Evolutionary conservation across 2,329 filamentous ascomycete species (phyloP).

Genomic region (Pseudovirgaria hyperparasitica): DNA sequence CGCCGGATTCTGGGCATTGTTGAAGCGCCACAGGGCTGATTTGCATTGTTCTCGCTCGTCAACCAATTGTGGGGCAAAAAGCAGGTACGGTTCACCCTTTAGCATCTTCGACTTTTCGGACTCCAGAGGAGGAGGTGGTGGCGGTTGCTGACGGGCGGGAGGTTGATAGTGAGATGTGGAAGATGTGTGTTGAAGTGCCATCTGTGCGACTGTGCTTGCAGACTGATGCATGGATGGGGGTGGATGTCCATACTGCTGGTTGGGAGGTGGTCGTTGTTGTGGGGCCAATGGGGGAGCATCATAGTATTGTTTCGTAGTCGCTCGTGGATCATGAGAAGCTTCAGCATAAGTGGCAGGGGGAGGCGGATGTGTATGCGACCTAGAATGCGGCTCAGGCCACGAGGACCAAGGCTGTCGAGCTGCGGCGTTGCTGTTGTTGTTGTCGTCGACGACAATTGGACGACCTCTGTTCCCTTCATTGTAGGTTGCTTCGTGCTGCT

Average conservation of each 20-base stretch:
- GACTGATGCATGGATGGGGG: constrained; percentile 13
- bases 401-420: constrained; percentile 12
- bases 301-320: constrained; percentile 2
- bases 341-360: constrained; percentile 8
- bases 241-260: constrained; percentile 18
- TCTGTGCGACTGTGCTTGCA: constrained; percentile 28
- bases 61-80: constrained; percentile 64
- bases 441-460: constrained; percentile 33
- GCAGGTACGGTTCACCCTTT: constrained; percentile 62
- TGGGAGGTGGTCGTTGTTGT: constrained; percentile 17
- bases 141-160: constrained; percentile 11
- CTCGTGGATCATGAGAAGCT: constrained; percentile 8
- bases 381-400: constrained; percentile 12
- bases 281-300: constrained; percentile 5
- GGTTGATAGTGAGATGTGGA: constrained; percentile 9
- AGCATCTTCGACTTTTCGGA: constrained; percentile 90
- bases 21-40: constrained; percentile 72
- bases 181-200: constrained; percentile 20
- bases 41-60: constrained; percentile 78
- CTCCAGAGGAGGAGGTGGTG: constrained; percentile 21
- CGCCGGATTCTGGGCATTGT: constrained; percentile 66
- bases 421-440: constrained; percentile 17
- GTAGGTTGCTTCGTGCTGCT: constrained; percentile 16
- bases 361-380: constrained; percentile 10
- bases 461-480: constrained; percentile 33